Evolutionary conservation across 768 basidiomycete species (phyloP).

Genomic region (Pilatotrama ljubarskyi): DNA sequence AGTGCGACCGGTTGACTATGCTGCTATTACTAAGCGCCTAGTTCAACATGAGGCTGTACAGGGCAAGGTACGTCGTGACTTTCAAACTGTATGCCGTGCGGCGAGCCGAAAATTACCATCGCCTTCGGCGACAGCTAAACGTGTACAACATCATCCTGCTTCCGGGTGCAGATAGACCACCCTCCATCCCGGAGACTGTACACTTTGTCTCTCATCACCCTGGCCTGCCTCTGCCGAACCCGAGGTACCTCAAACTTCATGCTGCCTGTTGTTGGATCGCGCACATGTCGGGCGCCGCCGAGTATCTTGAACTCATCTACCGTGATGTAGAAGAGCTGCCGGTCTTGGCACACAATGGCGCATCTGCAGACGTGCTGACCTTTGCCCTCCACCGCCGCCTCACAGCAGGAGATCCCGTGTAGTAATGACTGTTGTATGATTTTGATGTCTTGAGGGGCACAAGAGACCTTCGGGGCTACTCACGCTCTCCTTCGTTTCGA

Average conservation of each 20-base stretch:
- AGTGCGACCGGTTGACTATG: no score
- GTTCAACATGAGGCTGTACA: conserved; percentile 7
- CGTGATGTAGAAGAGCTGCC: conserved; percentile 4
- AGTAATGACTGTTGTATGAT: background rate
- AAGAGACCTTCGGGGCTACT: no score
- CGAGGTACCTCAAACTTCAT: conserved; percentile 7
- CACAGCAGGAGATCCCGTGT: background rate
- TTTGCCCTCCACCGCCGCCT: conserved; percentile 6
- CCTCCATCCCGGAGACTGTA: background rate
- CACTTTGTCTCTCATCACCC: conserved; percentile 7
- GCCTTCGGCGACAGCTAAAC: background rate
- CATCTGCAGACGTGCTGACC: conserved; percentile 5
- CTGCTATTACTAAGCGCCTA: background rate
- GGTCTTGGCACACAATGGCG: conserved; percentile 2
- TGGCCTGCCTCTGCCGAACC: conserved; percentile 7
- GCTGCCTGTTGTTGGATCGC: conserved; percentile 9
- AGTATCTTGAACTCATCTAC: conserved; percentile 6
- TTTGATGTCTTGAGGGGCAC: background rate
- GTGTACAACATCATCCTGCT: background rate
- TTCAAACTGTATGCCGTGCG: background rate
- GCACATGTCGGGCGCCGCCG: conserved; percentile 11
- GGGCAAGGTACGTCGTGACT: background rate
- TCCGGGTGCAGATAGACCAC: background rate
- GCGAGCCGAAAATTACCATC: background rate
- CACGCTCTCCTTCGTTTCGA: no score